phyloP scores from a whole-genome alignment of 371 early-diverging fungal genomes.

The Paraphysoderma sedebokerense region DNA sequence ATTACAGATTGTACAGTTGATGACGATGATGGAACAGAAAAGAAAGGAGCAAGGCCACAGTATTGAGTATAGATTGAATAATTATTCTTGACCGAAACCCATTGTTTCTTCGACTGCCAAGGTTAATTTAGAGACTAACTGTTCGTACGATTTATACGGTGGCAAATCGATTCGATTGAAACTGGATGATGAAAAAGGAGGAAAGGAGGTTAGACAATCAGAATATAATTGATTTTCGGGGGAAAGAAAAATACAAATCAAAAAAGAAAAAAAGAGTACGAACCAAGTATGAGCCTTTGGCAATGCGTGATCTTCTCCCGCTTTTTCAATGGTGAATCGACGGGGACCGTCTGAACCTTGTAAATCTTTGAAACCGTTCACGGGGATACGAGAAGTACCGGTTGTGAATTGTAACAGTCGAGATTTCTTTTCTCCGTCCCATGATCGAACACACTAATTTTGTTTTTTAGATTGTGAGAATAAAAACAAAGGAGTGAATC shows the following conservation, averaged over 20 bases:
- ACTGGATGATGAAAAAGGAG: conserved; percentile 16
- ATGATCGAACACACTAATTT: conserved; percentile 47
- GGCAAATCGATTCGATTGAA: conserved; percentile 95
- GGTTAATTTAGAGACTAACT: conserved; percentile 58
- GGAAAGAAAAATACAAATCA: not conserved
- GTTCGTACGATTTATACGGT: conserved; percentile 49
- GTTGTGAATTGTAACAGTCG: conserved; percentile 95
- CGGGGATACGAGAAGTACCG: conserved; percentile 94
- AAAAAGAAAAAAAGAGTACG: not conserved
- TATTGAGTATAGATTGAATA: no score
- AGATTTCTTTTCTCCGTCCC: conserved; percentile 86
- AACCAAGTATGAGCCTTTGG: conserved; percentile 93
- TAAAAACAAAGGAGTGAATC: not conserved
- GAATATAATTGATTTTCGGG: not conserved
- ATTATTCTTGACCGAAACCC: conserved; percentile 62
- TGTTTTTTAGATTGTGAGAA: not conserved
- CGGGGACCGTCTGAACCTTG: conserved; percentile 94
- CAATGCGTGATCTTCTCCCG: conserved; percentile 61
- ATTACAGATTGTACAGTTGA: no score
- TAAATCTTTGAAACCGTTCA: conserved; percentile 95
- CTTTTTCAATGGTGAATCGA: conserved; percentile 90
- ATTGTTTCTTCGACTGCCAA: conserved; percentile 87
- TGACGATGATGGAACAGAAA: no score
- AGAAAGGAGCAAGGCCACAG: no score
- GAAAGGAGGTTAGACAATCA: not conserved